Percentiles rank a stretch among this genome's conserved stretches.
Evolutionary conservation across 192 early-diverging fungal genomes (phyloP).

Genomic region (Mortierella alpina): DNA sequence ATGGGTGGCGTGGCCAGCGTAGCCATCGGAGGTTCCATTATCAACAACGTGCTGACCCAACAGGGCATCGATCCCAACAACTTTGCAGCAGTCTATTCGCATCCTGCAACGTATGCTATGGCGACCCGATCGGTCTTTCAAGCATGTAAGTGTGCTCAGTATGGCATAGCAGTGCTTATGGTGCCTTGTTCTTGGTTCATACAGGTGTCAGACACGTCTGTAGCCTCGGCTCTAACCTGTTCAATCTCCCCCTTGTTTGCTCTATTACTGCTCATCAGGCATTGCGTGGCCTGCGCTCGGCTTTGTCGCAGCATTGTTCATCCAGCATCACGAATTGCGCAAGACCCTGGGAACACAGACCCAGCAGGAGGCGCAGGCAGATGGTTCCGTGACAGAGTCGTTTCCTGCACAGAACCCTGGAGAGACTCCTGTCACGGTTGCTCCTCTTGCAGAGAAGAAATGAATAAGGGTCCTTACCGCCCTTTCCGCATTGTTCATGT

Average conservation of each 20-base stretch:
- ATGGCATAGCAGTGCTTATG: not conserved
- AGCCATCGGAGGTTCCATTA: constrained; percentile 53
- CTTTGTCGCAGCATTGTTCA: constrained; percentile 16
- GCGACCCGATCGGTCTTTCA: constrained; percentile 33
- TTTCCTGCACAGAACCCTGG: too few relatives aligned
- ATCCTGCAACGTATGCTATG: constrained; percentile 31
- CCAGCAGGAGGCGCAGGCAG: not conserved
- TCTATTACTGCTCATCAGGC: constrained; percentile 9
- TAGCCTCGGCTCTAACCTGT: too few relatives aligned
- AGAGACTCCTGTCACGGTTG: too few relatives aligned
- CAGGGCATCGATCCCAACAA: constrained; percentile 29
- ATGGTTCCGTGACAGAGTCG: not conserved
- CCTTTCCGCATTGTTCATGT: too few relatives aligned
- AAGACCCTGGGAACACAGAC: constrained; percentile 24
- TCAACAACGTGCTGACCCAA: constrained; percentile 55
- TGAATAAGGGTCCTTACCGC: too few relatives aligned
- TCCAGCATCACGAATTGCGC: constrained; percentile 34
- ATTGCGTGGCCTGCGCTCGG: constrained; percentile 40
- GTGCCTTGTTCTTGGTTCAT: not conserved
- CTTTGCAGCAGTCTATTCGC: constrained; percentile 2
- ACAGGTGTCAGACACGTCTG: too few relatives aligned
- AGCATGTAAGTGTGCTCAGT: constrained; percentile 18
- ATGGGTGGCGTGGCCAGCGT: constrained; percentile 47
- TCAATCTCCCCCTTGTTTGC: not conserved
- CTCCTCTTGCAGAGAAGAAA: too few relatives aligned